These are phyloP conservation scores for Thelephora ganbajun DNA, from an alignment of 768 basidiomycete species.

Conservation along the genomic window DNA sequence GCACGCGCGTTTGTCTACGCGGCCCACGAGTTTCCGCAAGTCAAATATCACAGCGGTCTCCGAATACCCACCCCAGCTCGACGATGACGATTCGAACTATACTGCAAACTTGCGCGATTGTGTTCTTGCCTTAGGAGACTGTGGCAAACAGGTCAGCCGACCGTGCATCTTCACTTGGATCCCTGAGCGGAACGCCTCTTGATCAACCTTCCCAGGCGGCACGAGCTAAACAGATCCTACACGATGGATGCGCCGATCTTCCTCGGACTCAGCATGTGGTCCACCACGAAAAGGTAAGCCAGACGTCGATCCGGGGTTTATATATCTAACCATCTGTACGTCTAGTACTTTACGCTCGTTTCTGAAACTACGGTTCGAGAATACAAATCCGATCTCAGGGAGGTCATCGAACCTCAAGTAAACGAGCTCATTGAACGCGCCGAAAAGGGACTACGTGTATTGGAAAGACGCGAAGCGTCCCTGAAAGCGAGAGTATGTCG, in stretches of 20 bases:
- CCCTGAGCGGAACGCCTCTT: neutral
- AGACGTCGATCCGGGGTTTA: neutral
- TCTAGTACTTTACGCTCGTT: slow-evolving; percentile 60
- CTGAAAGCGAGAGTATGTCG: slow-evolving; percentile 48
- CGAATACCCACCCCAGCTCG: neutral
- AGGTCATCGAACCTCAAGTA: slow-evolving; percentile 74
- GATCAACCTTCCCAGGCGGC: slow-evolving; percentile 28
- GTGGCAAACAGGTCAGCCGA: slow-evolving; percentile 52
- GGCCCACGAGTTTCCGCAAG: slow-evolving; percentile 35
- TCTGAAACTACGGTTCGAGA: slow-evolving; percentile 57
- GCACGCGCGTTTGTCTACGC: neutral
- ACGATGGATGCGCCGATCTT: slow-evolving; percentile 58
- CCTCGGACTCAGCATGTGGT: slow-evolving; percentile 57
- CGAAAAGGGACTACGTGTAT: slow-evolving; percentile 46
- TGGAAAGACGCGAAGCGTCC: slow-evolving; percentile 48
- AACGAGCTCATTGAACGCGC: slow-evolving; percentile 59
- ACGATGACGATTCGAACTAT: neutral
- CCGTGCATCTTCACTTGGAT: neutral
- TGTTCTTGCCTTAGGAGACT: slow-evolving; percentile 66
- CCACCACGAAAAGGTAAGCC: slow-evolving; percentile 46
- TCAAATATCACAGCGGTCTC: slow-evolving; percentile 20
- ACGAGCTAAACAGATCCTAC: slow-evolving; percentile 55
- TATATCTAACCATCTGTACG: neutral
- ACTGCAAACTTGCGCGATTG: slow-evolving; percentile 41
- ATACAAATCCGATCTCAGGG: slow-evolving; percentile 64